Conservation (phyloP, 2,329 filamentous ascomycete species). For the Colletotrichum agaves region DNA sequence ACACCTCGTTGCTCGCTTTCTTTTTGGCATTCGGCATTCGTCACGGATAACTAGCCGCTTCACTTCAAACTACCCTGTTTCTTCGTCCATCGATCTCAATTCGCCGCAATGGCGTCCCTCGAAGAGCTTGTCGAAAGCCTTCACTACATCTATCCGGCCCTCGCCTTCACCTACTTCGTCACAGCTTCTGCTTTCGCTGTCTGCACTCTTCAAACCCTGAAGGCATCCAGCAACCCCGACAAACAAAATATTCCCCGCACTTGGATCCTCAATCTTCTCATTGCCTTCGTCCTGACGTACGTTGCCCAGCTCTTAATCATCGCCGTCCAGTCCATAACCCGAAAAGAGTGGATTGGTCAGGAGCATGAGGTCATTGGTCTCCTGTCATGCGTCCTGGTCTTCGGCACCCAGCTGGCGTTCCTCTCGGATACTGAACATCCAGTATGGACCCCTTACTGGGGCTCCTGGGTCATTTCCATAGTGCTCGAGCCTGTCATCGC, state of each 20-base stretch:
- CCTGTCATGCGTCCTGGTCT: constrained; percentile 72
- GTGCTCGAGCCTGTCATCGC: constrained; percentile 64
- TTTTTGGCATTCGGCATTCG: not conserved
- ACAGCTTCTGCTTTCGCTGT: constrained; percentile 60
- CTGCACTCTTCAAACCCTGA: constrained; percentile 62
- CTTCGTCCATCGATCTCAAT: not conserved
- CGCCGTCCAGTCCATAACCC: constrained; percentile 48
- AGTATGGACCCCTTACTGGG: constrained; percentile 72
- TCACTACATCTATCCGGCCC: constrained; percentile 68
- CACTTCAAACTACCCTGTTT: not conserved
- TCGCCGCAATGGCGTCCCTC: constrained; percentile 39
- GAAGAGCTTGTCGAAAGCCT: constrained; percentile 54
- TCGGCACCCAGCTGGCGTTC: constrained; percentile 67
- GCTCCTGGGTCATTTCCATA: constrained; percentile 69
- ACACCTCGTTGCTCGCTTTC: not conserved
- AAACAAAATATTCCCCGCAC: constrained; percentile 53
- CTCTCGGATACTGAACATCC: constrained; percentile 61
- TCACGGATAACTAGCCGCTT: not conserved
- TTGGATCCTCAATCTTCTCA: constrained; percentile 54
- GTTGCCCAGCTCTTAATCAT: constrained; percentile 57
- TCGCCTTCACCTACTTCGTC: constrained; percentile 68
- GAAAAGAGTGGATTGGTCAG: constrained; percentile 53
- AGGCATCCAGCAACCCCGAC: constrained; percentile 46
- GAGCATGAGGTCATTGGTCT: constrained; percentile 66
- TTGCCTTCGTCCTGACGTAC: constrained; percentile 58